Evolutionary conservation across 805 yeast species (phyloP), one percentile per base, ranked within the genome.

Genomic region (Candida caryicola): DNA sequence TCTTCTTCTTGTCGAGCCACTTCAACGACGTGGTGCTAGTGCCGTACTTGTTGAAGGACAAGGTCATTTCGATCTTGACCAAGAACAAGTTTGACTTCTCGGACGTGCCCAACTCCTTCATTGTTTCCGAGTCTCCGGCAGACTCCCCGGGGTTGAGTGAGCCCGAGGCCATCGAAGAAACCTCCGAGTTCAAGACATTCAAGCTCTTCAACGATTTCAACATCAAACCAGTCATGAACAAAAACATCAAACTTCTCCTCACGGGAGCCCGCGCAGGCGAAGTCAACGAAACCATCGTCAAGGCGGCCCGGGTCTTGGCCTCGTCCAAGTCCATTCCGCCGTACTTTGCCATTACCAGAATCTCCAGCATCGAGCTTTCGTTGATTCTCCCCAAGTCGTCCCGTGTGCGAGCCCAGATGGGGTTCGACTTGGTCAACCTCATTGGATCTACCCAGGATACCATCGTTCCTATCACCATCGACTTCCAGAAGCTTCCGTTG

Each of bases 1-100:
- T 81, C 23, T 81, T 79, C 51, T 81, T 81, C 56, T 55, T 81
- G 23, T 71, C 81, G 13, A 77, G 81, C 23, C 82, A 81, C 57
- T 80, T 78, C 55, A 73, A 79, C 29, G 85, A 81, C 55, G 75
- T 77, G 33, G 80, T 81, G 16, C 60, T 81, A 33, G 67, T 80
- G n/a, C 87, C 87, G 0, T 55, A 54, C 26, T 48, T 52, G 4
- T 63, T 67, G 5, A 68, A 70, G 43, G 63, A 59, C 1, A 64
- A 68, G 39, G 84, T 78, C 2, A 55, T 74, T 3, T 49, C 53
- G 21, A 67, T 77, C 3, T 55, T 81, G 29, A 65, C 71, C 13
- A 57, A 58, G 23, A 60, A 64, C 29, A 62, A 68, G 30, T 76
- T 75, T 49, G 55, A 56, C 27, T 74, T 73, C 51, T 15, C 38